A percentile compares a stretch with the other conserved stretches of the same genome.
Conservation (phyloP, 2,329 filamentous ascomycete species). For the Alternaria dauci region DNA sequence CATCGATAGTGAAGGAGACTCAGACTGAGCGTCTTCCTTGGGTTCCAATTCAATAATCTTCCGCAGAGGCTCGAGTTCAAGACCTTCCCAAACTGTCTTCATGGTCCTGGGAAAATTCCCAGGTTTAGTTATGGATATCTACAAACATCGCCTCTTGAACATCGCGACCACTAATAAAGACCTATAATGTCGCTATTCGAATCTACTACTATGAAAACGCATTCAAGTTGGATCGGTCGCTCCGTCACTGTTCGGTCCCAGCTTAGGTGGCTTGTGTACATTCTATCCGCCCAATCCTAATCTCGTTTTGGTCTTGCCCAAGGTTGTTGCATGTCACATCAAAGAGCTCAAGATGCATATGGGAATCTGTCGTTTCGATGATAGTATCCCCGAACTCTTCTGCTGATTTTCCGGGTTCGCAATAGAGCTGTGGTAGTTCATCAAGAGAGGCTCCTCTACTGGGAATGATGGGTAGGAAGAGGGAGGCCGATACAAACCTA, state of each 20-base stretch:
- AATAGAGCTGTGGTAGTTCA: no score
- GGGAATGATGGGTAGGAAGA: no score
- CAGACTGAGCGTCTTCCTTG: neutral
- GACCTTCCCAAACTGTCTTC: neutral
- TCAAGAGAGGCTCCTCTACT: no score
- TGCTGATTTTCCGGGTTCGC: neutral
- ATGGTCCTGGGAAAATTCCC: neutral
- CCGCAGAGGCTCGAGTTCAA: neutral
- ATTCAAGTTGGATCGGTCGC: neutral
- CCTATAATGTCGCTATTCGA: neutral
- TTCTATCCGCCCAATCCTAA: neutral
- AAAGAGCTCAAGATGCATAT: no score
- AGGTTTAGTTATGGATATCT: neutral
- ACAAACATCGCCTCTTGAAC: neutral
- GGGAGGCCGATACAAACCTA: no score
- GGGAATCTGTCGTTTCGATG: neutral
- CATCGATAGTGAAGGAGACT: constrained; percentile 19
- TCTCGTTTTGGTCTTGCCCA: neutral
- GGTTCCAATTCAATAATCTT: neutral
- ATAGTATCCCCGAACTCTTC: neutral
- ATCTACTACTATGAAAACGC: neutral
- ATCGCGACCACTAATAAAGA: neutral
- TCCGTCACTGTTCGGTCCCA: neutral
- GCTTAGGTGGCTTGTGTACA: no score
- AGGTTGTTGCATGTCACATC: neutral